phyloP scores from a whole-genome alignment of 495 filamentous ascomycete species.

The Aspergillus sclerotiicarbonarius region DNA sequence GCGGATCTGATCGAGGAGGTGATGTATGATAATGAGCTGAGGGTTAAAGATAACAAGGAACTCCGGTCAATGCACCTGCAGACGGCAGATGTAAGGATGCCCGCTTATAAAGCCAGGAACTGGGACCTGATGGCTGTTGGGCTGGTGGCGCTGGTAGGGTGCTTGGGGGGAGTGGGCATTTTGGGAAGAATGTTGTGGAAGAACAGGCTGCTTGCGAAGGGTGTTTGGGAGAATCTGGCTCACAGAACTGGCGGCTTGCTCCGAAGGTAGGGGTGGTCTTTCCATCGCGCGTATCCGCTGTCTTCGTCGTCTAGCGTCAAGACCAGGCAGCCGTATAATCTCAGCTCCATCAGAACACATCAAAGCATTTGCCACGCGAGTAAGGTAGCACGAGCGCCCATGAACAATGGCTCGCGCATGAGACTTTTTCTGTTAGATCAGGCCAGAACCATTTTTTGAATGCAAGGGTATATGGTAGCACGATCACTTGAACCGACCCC shows the following conservation, averaged over 20 bases:
- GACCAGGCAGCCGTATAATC: not conserved
- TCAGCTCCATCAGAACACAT: not conserved
- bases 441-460: not conserved
- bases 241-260: not conserved
- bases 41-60: conserved; percentile 17
- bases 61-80: conserved; percentile 37
- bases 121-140: conserved; percentile 23
- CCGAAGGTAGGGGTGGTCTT: not conserved
- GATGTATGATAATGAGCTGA: conserved; percentile 33
- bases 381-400: not conserved
- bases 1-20: conserved; percentile 41
- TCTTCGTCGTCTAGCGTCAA: not conserved
- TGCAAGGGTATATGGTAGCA: not conserved
- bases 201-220: not conserved
- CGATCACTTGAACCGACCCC: not conserved
- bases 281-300: not conserved
- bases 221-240: not conserved
- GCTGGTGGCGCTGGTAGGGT: conserved; percentile 10
- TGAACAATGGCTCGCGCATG: not conserved
- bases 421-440: not conserved
- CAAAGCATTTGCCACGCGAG: not conserved
- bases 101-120: conserved; percentile 33
- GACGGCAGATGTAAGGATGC: conserved; percentile 41
- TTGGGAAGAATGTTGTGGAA: conserved; percentile 12
- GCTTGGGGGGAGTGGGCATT: conserved; percentile 8